phyloP scores from a whole-genome alignment of 257 asterid genomes.

The Rehmannia glutinosa region DNA sequence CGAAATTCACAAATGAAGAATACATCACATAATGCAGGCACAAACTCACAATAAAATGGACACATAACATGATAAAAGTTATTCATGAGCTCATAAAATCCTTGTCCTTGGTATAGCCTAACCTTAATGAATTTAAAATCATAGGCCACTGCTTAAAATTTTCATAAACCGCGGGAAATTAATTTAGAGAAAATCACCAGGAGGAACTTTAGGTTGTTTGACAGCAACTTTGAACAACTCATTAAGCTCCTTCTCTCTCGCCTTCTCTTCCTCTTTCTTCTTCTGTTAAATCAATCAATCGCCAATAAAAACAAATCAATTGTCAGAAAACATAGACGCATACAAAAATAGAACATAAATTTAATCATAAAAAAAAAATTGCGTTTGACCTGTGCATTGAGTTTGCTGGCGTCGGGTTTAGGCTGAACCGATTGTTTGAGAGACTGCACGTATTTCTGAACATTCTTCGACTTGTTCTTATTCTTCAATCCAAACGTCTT shows the following conservation, averaged over 20 bases:
- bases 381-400: slow-evolving; percentile 61
- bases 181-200: slow-evolving; percentile 43
- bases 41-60: not conserved
- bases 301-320: not conserved
- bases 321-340: not conserved
- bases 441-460: slow-evolving; percentile 92
- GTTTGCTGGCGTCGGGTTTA: slow-evolving; percentile 55
- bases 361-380: not conserved
- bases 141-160: not conserved
- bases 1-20: not conserved
- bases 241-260: slow-evolving; percentile 81
- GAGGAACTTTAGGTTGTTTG: slow-evolving; percentile 92
- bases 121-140: too few species aligned
- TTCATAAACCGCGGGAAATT: not conserved
- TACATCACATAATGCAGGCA: not conserved
- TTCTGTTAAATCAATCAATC: slow-evolving; percentile 50
- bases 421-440: slow-evolving; percentile 77
- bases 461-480: slow-evolving; percentile 87
- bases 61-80: not conserved
- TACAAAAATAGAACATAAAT: not conserved
- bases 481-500: slow-evolving; percentile 98
- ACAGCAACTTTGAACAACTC: slow-evolving; percentile 86
- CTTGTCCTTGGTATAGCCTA: too few species aligned
- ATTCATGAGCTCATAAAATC: not conserved
- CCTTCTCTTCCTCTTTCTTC: slow-evolving; percentile 96